Conservation (phyloP, 2,329 filamentous ascomycete species). For the Magnaporthiopsis rhizophila region DNA sequence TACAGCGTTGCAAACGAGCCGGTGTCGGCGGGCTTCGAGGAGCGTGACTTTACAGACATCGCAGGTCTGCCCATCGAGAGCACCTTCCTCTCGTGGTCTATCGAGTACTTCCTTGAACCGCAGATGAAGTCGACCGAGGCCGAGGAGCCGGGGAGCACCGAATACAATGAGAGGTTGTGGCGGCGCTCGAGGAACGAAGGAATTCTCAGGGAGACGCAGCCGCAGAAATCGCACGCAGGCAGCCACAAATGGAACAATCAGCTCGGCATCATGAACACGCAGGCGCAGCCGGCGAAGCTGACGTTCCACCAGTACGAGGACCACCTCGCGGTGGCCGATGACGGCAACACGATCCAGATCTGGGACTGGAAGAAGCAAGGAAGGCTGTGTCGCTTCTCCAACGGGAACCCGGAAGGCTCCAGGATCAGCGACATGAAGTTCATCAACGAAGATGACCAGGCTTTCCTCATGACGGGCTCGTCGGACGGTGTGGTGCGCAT, state of each 20-base stretch:
- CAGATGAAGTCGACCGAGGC: constrained; percentile 97
- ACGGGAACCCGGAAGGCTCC: constrained; percentile 85
- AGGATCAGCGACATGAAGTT: constrained; percentile 93
- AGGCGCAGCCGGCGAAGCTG: constrained; percentile 84
- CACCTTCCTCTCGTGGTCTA: constrained; percentile 88
- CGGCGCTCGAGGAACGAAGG: constrained; percentile 84
- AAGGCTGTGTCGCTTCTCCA: constrained; percentile 78
- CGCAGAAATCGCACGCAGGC: constrained; percentile 81
- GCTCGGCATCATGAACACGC: constrained; percentile 77
- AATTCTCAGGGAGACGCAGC: constrained; percentile 87
- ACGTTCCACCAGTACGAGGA: constrained; percentile 97
- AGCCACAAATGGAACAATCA: constrained; percentile 82
- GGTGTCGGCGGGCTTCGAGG: constrained; percentile 65
- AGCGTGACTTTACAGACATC: constrained; percentile 48
- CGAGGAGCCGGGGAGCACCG: constrained; percentile 89
- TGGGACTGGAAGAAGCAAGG: constrained; percentile 86
- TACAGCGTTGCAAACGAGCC: constrained; percentile 74
- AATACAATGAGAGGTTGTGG: constrained; percentile 95
- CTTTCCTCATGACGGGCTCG: constrained; percentile 87
- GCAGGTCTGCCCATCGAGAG: constrained; percentile 71
- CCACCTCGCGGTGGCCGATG: constrained; percentile 87
- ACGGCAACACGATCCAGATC: constrained; percentile 79
- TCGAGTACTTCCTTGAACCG: constrained; percentile 94
- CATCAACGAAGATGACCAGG: constrained; percentile 97
- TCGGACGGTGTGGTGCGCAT: constrained; percentile 92